Percentiles rank a stretch among this genome's conserved stretches.
Evolutionary conservation across 768 basidiomycete genomes (phyloP).

Genomic region (Paxillus involutus): DNA sequence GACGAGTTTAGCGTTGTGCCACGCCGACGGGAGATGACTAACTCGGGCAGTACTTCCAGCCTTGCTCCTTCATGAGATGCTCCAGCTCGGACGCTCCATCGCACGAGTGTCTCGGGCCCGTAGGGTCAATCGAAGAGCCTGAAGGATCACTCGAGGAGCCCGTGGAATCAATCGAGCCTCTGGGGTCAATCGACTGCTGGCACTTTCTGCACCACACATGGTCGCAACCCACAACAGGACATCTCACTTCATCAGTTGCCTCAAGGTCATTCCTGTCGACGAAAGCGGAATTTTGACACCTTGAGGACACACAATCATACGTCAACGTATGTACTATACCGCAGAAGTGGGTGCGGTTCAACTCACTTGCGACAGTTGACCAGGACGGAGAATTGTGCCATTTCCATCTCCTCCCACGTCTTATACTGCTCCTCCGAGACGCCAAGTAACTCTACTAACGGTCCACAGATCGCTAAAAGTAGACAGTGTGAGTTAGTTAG

Average conservation of each 20-base stretch:
- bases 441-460: constrained; percentile 41
- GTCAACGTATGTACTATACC: neutral
- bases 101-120: constrained; percentile 51
- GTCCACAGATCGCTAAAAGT: constrained; percentile 37
- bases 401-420: constrained; percentile 47
- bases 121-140: constrained; percentile 18
- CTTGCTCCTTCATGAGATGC: constrained; percentile 47
- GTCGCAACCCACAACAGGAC: constrained; percentile 48
- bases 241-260: constrained; percentile 40
- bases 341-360: neutral
- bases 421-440: constrained; percentile 43
- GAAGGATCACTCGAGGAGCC: too few species aligned
- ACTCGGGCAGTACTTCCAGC: constrained; percentile 69
- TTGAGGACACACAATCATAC: constrained; percentile 18
- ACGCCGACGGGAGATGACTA: constrained; percentile 5
- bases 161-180: constrained; percentile 2
- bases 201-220: constrained; percentile 64
- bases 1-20: neutral
- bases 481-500: neutral
- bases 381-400: constrained; percentile 40
- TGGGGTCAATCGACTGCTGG: constrained; percentile 37
- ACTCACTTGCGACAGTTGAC: constrained; percentile 51
- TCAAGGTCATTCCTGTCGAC: constrained; percentile 51
- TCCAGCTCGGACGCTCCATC: constrained; percentile 56
- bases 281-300: constrained; percentile 51